These are phyloP conservation scores for Zymoseptoria brevis DNA, from an alignment of 2,329 filamentous ascomycete species.

Conservation along the genomic window DNA sequence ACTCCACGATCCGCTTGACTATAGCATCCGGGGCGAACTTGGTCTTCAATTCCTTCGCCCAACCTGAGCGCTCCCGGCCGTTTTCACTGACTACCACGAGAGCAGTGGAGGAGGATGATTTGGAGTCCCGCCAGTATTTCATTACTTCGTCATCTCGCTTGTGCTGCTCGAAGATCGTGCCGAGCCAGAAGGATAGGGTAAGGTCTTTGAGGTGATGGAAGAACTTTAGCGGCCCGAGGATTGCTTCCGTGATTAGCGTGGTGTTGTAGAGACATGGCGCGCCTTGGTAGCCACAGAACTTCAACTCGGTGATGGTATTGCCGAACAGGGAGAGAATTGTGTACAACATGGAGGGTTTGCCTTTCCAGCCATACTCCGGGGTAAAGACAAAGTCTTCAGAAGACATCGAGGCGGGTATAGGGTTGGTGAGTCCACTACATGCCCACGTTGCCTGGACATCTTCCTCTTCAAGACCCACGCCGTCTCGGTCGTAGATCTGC, in stretches of 20 bases:
- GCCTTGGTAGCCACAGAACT: slow-evolving; percentile 42
- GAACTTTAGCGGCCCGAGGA: slow-evolving; percentile 34
- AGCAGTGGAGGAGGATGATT: slow-evolving; percentile 33
- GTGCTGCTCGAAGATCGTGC: slow-evolving; percentile 32
- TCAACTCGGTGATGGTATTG: slow-evolving; percentile 36
- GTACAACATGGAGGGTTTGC: slow-evolving; percentile 33
- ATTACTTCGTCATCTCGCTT: slow-evolving; percentile 32
- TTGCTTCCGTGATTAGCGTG: slow-evolving; percentile 31
- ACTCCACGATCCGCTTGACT: slow-evolving; percentile 33
- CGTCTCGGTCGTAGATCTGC: slow-evolving; percentile 16
- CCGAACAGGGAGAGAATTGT: slow-evolving; percentile 36
- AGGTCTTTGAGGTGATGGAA: slow-evolving; percentile 37
- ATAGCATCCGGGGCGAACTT: slow-evolving; percentile 35
- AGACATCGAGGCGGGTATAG: slow-evolving; percentile 24
- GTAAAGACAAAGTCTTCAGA: neutral
- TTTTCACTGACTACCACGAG: slow-evolving; percentile 20
- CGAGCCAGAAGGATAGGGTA: slow-evolving; percentile 37
- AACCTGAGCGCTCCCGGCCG: slow-evolving; percentile 22
- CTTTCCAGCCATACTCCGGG: slow-evolving; percentile 29
- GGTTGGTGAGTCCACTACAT: slow-evolving; percentile 22
- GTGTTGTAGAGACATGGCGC: slow-evolving; percentile 34
- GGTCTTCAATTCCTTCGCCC: slow-evolving; percentile 35
- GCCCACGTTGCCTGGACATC: slow-evolving; percentile 1
- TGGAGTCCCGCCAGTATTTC: slow-evolving; percentile 36
- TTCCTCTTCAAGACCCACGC: slow-evolving; percentile 14